Base-by-base conservation (phyloP, 352 stramenopile genomes). In the Nothophytophthora sp. region DNA sequence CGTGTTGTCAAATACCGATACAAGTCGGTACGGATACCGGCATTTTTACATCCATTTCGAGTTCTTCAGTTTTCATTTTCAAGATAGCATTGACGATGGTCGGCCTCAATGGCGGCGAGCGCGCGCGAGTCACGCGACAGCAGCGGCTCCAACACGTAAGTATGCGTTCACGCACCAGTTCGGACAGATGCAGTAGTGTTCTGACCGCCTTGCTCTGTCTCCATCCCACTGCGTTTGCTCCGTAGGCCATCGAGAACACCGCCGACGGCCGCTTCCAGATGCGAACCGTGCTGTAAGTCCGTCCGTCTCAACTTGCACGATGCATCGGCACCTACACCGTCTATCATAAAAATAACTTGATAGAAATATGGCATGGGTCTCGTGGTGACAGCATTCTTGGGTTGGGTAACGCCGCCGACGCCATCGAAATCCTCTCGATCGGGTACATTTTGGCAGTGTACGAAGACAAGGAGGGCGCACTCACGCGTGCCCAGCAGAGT, bases 341-440 rank as follows among this genome's bases (percentile, higher is more conserved):
- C 4, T 5, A 7, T 12, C 1, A 28, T 10, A 18, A n/a, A n/a
- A n/a, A n/a, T n/a, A n/a, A n/a, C n/a, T n/a, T n/a, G n/a, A n/a
- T n/a, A n/a, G n/a, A n/a, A n/a, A n/a, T n/a, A n/a, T n/a, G n/a
- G n/a, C n/a, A n/a, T n/a, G n/a, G n/a, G 30, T 36, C 10, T 50
- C 15, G 10, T 42, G 24, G 25, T 23, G 42, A 10, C 58, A 92
- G 78, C 13, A 92, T 92, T 58, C 54, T 94, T 15, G 83, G 81
- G 2, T 57, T 90, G 13, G 90, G 80, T 2, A 97, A 97, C 60
- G 90, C 85, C 1, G 87, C 86, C 0, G 90, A 97, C 44, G 90
- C 90, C 2, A 90, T 96, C 23, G 90, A 97, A 65, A 93, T 97
- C 56, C 77, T 97, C 7, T 87, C 82, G 2, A 95, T 96, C 35